Percentiles rank a stretch among this genome's conserved stretches.
Conservation (phyloP, 139 green algal genomes). For the Tetratostichococcus sp. region DNA sequence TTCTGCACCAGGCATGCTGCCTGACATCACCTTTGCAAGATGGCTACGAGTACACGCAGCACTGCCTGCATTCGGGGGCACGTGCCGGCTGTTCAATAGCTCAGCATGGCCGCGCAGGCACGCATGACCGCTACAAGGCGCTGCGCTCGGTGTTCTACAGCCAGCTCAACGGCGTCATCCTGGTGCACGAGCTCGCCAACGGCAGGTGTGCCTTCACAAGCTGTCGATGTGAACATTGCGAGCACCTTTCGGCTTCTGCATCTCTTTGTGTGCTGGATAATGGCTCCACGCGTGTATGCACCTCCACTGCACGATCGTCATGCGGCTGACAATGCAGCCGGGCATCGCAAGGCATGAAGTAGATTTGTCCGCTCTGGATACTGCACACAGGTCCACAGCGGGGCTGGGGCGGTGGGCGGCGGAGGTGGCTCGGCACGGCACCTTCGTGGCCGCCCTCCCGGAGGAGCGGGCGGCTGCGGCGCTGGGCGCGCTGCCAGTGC, state of each 20-base stretch:
- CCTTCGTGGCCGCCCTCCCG: background rate
- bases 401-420: background rate
- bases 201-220: background rate
- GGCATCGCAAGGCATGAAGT: too few species aligned
- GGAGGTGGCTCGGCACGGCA: background rate
- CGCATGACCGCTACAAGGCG: conserved; percentile 8
- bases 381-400: background rate
- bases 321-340: too few species aligned
- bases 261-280: too few species aligned
- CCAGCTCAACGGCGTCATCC: conserved; percentile 6
- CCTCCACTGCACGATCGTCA: too few species aligned
- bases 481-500: conserved; percentile 1
- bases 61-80: too few species aligned
- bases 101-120: background rate
- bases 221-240: too few species aligned
- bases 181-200: background rate
- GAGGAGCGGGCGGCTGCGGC: background rate
- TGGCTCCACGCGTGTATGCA: too few species aligned
- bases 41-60: background rate
- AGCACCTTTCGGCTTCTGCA: too few species aligned
- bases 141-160: conserved; percentile 4
- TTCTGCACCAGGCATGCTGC: background rate
- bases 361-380: background rate
- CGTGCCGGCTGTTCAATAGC: too few species aligned
- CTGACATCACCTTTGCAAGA: too few species aligned